Evolutionary conservation across 164 flowering plant species (phyloP).

Genomic region (Sedum album): DNA sequence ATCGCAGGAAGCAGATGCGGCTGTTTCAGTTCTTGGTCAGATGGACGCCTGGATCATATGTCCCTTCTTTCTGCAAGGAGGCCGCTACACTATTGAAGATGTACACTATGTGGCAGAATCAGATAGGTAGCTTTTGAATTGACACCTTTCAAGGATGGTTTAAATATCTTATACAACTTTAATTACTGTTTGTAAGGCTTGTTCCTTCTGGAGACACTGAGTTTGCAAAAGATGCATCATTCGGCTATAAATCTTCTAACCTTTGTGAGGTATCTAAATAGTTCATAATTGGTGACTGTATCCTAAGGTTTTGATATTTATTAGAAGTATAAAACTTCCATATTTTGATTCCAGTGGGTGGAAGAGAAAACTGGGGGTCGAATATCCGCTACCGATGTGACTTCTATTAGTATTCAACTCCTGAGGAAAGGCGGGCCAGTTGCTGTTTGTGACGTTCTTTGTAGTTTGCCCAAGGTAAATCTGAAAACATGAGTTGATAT

Average conservation of each 20-base stretch:
- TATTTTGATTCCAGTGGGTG: conserved; percentile 55
- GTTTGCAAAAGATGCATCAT: conserved; percentile 95
- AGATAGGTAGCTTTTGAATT: conserved; percentile 39
- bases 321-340: neutral
- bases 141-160: neutral
- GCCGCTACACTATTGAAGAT: conserved; percentile 87
- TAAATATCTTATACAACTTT: conserved; percentile 1
- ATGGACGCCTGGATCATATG: conserved; percentile 98
- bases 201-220: conserved; percentile 97
- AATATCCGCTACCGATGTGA: conserved; percentile 56
- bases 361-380: conserved; percentile 93
- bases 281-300: neutral
- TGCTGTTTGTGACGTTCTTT: conserved; percentile 81
- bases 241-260: conserved; percentile 87
- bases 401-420: conserved; percentile 74
- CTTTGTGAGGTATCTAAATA: conserved; percentile 59
- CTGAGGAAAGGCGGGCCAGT: conserved; percentile 79
- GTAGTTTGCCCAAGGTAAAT: conserved; percentile 70
- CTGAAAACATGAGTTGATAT: neutral
- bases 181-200: conserved; percentile 42
- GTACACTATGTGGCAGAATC: conserved; percentile 88
- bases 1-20: conserved; percentile 90
- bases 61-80: conserved; percentile 98
- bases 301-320: neutral
- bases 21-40: conserved; percentile 80